Evolutionary conservation across 108 stramenopile species (phyloP).

Genomic region (Tribonema minus): DNA sequence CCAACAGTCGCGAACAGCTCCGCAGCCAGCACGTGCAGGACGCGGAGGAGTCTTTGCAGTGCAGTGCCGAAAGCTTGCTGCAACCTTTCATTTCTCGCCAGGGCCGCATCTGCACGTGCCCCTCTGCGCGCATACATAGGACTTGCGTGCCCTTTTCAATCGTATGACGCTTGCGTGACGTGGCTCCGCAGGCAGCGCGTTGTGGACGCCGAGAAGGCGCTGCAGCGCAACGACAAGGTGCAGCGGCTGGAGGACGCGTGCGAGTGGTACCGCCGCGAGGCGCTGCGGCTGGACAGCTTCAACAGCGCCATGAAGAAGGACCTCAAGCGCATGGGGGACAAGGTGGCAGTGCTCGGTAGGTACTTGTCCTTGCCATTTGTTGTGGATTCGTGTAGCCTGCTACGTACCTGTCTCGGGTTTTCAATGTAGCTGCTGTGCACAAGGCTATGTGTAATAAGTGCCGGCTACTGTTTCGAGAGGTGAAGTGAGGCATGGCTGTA

Average conservation of each 20-base stretch:
- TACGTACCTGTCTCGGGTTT: neutral
- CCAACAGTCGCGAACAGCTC: too few relatives aligned
- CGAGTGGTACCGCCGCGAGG: conserved; percentile 60
- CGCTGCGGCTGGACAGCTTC: conserved; percentile 53
- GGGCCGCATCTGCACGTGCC: too few relatives aligned
- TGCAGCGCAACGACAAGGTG: conserved; percentile 52
- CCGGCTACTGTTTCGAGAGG: neutral
- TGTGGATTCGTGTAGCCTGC: too few relatives aligned
- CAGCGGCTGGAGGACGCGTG: conserved; percentile 54
- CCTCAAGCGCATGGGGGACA: conserved; percentile 44
- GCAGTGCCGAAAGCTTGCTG: too few relatives aligned
- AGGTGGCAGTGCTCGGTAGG: conserved; percentile 49
- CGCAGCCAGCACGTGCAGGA: too few relatives aligned
- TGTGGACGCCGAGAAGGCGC: conserved; percentile 37
- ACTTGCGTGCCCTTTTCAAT: too few relatives aligned
- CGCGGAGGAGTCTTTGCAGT: too few relatives aligned
- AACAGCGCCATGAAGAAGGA: conserved; percentile 53
- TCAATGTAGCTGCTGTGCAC: neutral
- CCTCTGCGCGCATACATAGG: too few relatives aligned
- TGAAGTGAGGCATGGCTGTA: neutral
- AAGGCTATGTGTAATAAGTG: neutral
- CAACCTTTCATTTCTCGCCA: too few relatives aligned
- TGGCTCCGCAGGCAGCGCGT: conserved; percentile 38
- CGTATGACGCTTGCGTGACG: too few relatives aligned
- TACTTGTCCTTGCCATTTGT: too few relatives aligned